Evolutionary conservation across 2,329 filamentous ascomycete species (phyloP).

Genomic region (Xylaria sp.): DNA sequence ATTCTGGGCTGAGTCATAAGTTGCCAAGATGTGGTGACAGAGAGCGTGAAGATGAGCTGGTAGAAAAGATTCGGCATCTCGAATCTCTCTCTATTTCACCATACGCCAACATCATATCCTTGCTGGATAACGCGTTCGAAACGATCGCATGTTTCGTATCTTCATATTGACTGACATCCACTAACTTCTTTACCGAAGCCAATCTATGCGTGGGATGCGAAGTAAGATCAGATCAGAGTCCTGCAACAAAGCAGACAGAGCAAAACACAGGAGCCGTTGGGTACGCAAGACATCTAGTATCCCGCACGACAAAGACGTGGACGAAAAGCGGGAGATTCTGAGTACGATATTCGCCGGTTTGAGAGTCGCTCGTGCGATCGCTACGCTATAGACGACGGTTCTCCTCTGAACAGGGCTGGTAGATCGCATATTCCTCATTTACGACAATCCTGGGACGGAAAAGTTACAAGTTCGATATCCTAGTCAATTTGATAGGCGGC

Average conservation of each 20-base stretch:
- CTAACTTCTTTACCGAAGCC: neutral
- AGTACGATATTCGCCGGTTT: neutral
- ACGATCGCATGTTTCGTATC: neutral
- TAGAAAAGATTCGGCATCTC: neutral
- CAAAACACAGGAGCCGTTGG: neutral
- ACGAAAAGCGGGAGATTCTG: neutral
- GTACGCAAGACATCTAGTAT: neutral
- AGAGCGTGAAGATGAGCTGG: constrained; percentile 1
- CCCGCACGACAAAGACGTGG: neutral
- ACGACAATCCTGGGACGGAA: neutral
- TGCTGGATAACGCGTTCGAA: neutral
- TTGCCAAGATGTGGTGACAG: neutral
- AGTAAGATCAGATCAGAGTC: no score
- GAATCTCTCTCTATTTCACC: neutral
- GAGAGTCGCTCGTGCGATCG: neutral
- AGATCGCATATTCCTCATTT: neutral
- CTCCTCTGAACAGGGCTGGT: neutral
- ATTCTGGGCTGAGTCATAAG: neutral
- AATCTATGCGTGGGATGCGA: neutral
- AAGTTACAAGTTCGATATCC: neutral
- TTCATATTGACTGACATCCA: neutral
- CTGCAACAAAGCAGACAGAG: neutral
- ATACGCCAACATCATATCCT: neutral
- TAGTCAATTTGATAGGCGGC: constrained; percentile 1
- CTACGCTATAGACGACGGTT: neutral